Evolutionary conservation across 1,139 yeast species (phyloP), one percentile per base, ranked within the genome.

Genomic region (Zygosaccharomyces sapae): DNA sequence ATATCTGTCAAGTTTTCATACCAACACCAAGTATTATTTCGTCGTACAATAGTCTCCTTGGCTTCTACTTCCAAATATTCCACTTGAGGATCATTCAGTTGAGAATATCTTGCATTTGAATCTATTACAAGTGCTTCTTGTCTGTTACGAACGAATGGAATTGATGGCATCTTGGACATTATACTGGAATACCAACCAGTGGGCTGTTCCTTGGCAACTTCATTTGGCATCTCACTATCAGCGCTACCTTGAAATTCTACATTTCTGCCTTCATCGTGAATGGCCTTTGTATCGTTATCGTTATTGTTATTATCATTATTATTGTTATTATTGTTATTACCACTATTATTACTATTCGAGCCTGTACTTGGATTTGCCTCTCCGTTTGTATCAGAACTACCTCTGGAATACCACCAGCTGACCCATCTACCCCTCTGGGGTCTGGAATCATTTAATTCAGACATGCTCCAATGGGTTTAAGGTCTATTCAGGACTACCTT

Each of bases 21-120:
- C 68, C 67, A 61, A 42, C 66, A 59, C 67, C 66, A 62, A 9
- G 64, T 49, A 34, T 49, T 49, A 5, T 47, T 43, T 27, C 55
- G 56, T 39, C 51, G 54, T 29, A 47, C 40, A 3, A 62, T 57
- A 2, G 51, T 51, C 18, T 51, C 53, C 10, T 48, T 44, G 2
- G 67, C 60, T 37, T 64, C 66, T 9, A 46, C 49, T 37, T 59
- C 61, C 31, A 64, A 46, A 13, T 51, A 53, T 9, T 53, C 55
- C 7, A 60, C 49, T 40, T 63, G 68, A 13, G 55, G 55, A 3
- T 46, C 44, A 37, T 54, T 57, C 9, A 64, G 52, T 41, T 62
- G 61, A 7, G 63, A 54, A 44, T 62, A 61, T 12, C 56, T 51
- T 9, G 57, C 50, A 7, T 52, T 45, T 19, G 56, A 54, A n/a